A percentile compares a stretch with the other conserved stretches of the same genome.
phyloP scores from a whole-genome alignment of 352 stramenopile genomes.

The Phytophthora kernoviae region DNA sequence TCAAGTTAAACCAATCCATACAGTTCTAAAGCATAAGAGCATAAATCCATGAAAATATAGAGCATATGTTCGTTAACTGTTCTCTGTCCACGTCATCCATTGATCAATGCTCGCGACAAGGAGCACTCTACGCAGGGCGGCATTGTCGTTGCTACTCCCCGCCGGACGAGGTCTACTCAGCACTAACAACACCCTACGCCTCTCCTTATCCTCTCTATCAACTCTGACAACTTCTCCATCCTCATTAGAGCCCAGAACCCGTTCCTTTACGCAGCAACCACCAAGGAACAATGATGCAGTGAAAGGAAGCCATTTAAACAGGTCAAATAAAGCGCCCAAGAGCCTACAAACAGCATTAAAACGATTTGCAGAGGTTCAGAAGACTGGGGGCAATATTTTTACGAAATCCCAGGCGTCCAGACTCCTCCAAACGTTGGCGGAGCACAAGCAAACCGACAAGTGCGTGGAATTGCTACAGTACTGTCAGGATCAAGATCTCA shows the following conservation, averaged over 20 bases:
- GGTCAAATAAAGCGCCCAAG: neutral
- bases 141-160: neutral
- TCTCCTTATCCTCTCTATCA: neutral
- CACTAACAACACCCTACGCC: neutral
- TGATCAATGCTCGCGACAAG: no score
- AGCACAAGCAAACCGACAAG: constrained; percentile 8
- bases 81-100: no score
- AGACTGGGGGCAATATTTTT: neutral
- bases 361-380: neutral
- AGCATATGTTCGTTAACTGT: no score
- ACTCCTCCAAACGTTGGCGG: constrained; percentile 4
- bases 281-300: constrained; percentile 25
- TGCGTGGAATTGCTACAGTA: constrained; percentile 13
- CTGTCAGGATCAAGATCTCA: constrained; percentile 8
- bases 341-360: neutral
- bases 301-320: neutral
- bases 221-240: neutral
- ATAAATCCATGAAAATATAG: no score
- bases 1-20: no score
- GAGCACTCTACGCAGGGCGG: no score
- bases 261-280: constrained; percentile 63
- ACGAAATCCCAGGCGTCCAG: constrained; percentile 2
- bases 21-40: no score
- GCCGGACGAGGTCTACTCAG: neutral
- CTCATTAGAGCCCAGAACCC: neutral